Base-by-base conservation (phyloP, 1,284 basidiomycete species). In the Agaricales sp. region DNA sequence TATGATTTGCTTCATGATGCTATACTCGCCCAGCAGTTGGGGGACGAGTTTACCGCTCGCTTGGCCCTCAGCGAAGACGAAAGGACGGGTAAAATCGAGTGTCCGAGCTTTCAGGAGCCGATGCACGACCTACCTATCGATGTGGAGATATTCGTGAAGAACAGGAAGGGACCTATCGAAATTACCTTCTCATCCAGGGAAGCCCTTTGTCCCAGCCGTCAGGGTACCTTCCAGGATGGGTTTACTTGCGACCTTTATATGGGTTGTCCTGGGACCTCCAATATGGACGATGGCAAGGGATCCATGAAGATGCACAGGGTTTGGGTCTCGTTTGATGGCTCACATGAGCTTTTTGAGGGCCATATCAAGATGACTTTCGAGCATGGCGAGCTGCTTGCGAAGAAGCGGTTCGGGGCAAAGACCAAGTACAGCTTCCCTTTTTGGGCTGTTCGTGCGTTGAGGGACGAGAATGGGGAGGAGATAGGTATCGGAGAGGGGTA, bases 11-110 rank as follows among this genome's bases (percentile, higher is more conserved):
- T 71, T 8, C 62, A 68, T 45, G 53, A 67, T 24, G 61, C 55
- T 2, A 65, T 69, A 37, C 60, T 70, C 25, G 54, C 57, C 6
- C 68, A 60, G 20, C 68, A 69, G 51, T 64, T 66, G 8, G 68
- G 60, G 49, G 56, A 60, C 3, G 68, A 70, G 51, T 60, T 54
- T 4, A 67, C 64, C n/a, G 67, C 62, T 21, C 61, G 60, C 6
- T 58, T 59, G 24, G 58, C 56, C 47, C 53, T 69, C 16, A 26
- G 43, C 18, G 35, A 50, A 50, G 13, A 48, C 49, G 2, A 48
- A 30, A 1, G 43, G 3, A 18, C 35, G n/a, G 67, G 4, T 50
- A 59, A 43, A 55, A 55, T 49, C 35, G 16, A 26, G 54, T 48
- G n/a, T 48, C 60, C 38, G 35, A 69, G 68, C 0, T 62, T 68